Evolutionary conservation across 495 filamentous ascomycete genomes (phyloP).

Genomic region (Rostrohypoxylon terebratum): DNA sequence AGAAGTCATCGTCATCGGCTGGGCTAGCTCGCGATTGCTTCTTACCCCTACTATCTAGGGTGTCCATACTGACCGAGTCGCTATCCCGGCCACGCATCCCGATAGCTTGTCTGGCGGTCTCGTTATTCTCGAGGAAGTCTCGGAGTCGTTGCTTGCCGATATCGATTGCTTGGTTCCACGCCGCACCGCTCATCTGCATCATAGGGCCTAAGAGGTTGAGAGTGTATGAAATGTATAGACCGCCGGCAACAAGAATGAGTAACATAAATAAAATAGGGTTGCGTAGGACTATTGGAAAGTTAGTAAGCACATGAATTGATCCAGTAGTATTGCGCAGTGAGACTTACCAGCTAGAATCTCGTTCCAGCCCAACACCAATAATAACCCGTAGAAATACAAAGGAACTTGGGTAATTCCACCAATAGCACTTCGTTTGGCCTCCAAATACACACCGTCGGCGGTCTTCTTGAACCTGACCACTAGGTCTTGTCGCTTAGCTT

Average conservation of each 20-base stretch:
- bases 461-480: constrained; percentile 97
- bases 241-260: constrained; percentile 77
- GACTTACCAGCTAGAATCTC: constrained; percentile 88
- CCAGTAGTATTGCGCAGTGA: constrained; percentile 23
- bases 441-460: constrained; percentile 95
- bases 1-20: constrained; percentile 61
- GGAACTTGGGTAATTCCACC: constrained; percentile 95
- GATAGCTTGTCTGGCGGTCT: constrained; percentile 83
- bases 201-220: constrained; percentile 97
- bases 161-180: constrained; percentile 83
- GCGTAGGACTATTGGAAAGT: constrained; percentile 75
- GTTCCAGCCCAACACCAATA: constrained; percentile 95
- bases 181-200: constrained; percentile 91
- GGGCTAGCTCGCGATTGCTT: constrained; percentile 56
- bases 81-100: constrained; percentile 69
- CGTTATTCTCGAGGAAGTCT: constrained; percentile 84
- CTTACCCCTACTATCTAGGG: constrained; percentile 70
- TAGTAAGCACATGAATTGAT: constrained; percentile 44
- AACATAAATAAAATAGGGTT: constrained; percentile 94
- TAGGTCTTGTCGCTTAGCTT: constrained; percentile 87
- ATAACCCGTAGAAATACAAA: constrained; percentile 89
- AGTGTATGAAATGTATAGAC: constrained; percentile 87
- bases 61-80: constrained; percentile 67
- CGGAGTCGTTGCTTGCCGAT: constrained; percentile 89
- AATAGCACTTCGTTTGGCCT: constrained; percentile 95